A percentile compares a stretch with the other conserved stretches of the same genome.
phyloP scores from a whole-genome alignment of 2,329 filamentous ascomycete genomes.

The Aplosporella prunicola region DNA sequence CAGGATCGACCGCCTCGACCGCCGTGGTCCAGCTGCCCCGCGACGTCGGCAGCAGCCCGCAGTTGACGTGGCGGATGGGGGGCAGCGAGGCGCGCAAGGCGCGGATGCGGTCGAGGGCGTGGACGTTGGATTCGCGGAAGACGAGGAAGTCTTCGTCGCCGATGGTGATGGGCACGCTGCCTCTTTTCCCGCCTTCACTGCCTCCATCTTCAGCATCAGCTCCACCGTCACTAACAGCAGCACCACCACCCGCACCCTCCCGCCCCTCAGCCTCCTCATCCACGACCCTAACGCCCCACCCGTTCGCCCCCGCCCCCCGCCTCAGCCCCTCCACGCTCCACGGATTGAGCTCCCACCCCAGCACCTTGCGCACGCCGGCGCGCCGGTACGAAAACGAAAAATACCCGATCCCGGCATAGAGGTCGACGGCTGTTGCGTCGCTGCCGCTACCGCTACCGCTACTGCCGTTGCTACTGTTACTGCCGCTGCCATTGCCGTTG shows the following conservation, averaged over 20 bases:
- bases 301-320: conserved; percentile 32
- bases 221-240: conserved; percentile 12
- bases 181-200: not conserved
- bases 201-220: not conserved
- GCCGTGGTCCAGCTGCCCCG: conserved; percentile 41
- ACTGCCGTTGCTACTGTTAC: no score
- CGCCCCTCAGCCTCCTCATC: conserved; percentile 4
- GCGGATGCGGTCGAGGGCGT: conserved; percentile 21
- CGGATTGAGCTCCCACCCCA: conserved; percentile 80
- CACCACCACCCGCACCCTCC: conserved; percentile 1
- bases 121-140: conserved; percentile 33
- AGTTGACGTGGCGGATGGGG: conserved; percentile 48
- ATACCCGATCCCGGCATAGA: conserved; percentile 91
- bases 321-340: conserved; percentile 40
- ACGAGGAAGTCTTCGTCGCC: conserved; percentile 25
- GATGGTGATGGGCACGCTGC: not conserved
- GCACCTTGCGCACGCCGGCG: conserved; percentile 57
- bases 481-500: no score
- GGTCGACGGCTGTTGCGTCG: conserved; percentile 48
- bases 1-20: conserved; percentile 36
- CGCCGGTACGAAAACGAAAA: conserved; percentile 77
- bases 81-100: conserved; percentile 17
- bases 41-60: conserved; percentile 48
- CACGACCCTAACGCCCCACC: conserved; percentile 22
- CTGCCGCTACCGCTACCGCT: not conserved